phyloP scores from a whole-genome alignment of 805 yeast genomes.

The Candida corydali region DNA sequence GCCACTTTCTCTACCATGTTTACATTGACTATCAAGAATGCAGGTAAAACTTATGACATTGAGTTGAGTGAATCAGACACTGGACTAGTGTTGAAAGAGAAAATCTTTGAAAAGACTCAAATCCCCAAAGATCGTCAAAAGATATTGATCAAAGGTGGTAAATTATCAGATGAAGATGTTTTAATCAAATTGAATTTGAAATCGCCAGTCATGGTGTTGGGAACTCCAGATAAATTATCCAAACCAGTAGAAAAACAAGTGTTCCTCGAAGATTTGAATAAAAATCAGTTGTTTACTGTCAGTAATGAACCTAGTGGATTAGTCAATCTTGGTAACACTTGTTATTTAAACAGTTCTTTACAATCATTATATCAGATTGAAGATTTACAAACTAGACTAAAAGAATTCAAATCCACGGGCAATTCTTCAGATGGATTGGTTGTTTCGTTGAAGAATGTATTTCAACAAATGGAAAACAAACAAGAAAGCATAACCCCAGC shows the following conservation, averaged over 20 bases:
- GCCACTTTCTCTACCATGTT: slow-evolving; percentile 4
- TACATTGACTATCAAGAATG: slow-evolving; percentile 30
- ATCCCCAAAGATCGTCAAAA: slow-evolving; percentile 91
- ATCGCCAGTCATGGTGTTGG: slow-evolving; percentile 81
- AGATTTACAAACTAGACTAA: slow-evolving; percentile 35
- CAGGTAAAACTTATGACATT: slow-evolving; percentile 39
- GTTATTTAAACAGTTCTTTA: slow-evolving; percentile 69
- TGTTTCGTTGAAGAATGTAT: slow-evolving; percentile 39
- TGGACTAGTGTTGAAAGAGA: slow-evolving; percentile 61
- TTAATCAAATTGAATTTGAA: slow-evolving; percentile 53
- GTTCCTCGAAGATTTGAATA: slow-evolving; percentile 67
- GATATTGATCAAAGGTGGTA: slow-evolving; percentile 85
- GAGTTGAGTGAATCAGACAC: slow-evolving; percentile 47
- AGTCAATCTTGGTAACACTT: slow-evolving; percentile 70
- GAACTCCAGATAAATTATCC: slow-evolving; percentile 70
- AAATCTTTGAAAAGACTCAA: slow-evolving; percentile 67
- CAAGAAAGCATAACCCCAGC: slow-evolving; percentile 60
- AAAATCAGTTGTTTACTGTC: slow-evolving; percentile 34
- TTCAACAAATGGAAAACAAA: slow-evolving; percentile 42
- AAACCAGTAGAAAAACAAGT: slow-evolving; percentile 52
- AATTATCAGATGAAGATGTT: slow-evolving; percentile 66
- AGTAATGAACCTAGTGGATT: slow-evolving; percentile 60
- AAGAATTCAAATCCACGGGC: slow-evolving; percentile 11
- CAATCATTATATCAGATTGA: slow-evolving; percentile 50
- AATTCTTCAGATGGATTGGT: slow-evolving; percentile 16